Conservation (phyloP, 2,329 filamentous ascomycete genomes). For the Penicillium sp. region DNA sequence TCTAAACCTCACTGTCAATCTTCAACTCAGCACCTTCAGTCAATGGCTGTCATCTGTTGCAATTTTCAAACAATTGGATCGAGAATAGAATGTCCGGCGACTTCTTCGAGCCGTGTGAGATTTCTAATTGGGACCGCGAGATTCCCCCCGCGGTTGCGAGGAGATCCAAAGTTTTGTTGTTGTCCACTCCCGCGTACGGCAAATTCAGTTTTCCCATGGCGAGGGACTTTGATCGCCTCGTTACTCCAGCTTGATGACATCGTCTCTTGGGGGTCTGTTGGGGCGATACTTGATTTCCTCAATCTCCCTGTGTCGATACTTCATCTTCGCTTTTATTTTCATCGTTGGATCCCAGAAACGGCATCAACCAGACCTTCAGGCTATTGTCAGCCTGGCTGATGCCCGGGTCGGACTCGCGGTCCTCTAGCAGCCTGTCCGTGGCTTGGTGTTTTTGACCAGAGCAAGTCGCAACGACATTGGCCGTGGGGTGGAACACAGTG, state of each 20-base stretch:
- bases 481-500: conserved; percentile 50
- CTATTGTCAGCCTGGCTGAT: conserved; percentile 35
- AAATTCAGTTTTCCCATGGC: background rate
- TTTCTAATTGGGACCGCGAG: background rate
- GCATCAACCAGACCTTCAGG: conserved; percentile 46
- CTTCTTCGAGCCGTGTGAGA: background rate
- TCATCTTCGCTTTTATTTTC: background rate
- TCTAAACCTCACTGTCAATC: too few relatives aligned
- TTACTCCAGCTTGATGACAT: background rate
- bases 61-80: background rate
- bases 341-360: conserved; percentile 17
- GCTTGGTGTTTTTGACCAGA: conserved; percentile 47
- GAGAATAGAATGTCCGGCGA: background rate
- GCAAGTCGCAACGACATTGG: conserved; percentile 52
- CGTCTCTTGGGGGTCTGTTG: background rate
- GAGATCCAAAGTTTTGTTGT: background rate
- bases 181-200: background rate
- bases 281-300: background rate
- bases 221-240: background rate
- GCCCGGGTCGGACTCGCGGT: conserved; percentile 3
- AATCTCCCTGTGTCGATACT: background rate
- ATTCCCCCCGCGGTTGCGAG: background rate
- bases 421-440: conserved; percentile 18
- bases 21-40: background rate
- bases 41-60: background rate